Base-by-base conservation (phyloP, 352 stramenopile species). In the Phytophthora brassicae region DNA sequence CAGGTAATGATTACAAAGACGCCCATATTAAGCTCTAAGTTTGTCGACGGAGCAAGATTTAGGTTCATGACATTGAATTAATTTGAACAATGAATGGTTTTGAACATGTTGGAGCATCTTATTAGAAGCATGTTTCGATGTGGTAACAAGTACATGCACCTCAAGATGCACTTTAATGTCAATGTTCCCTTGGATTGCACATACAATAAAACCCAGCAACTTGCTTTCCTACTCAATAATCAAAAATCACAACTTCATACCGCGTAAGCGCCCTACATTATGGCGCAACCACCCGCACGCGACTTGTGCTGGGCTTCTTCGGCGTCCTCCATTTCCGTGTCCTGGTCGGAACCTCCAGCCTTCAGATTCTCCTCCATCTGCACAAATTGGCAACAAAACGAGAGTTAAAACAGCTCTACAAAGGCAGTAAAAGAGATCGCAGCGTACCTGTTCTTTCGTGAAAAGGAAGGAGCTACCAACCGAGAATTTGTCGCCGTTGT, bases 401-500 rank as follows among this genome's bases (percentile, higher is more conserved):
- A 13, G 36, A 31, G 26, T 31, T 31, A 31, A 31, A 8, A 31
- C 8, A 4, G 26, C 26, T 31, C 26, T 8, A 31, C 26, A 31
- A 9, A n/a, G n/a, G n/a, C n/a, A 31, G 20, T 6, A 38, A 35
- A n/a, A 35, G n/a, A 39, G 26, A 19, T 38, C 19, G 8, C 5
- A 8, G 57, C 70, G 46, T 62, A 88, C 79, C 74, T 83, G 39
- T 19, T 81, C 67, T 36, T 80, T 56, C 0, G 74, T 88, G 22
- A 82, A 80, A 16, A 88, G 58, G 22, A 66, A 84, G n/a, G 64
- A 68, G 20, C 58, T 55, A 7, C 38, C 29, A 4, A 84, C 71
- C 3, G 72, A 73, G 33, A 77, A 88, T 31, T 79, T 72, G 56
- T 89, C 74, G 5, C 76, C 76, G 42, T 85, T 79, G 36, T 89